Evolutionary conservation across 2,329 filamentous ascomycete genomes (phyloP).

Genomic region (Claviceps capensis): DNA sequence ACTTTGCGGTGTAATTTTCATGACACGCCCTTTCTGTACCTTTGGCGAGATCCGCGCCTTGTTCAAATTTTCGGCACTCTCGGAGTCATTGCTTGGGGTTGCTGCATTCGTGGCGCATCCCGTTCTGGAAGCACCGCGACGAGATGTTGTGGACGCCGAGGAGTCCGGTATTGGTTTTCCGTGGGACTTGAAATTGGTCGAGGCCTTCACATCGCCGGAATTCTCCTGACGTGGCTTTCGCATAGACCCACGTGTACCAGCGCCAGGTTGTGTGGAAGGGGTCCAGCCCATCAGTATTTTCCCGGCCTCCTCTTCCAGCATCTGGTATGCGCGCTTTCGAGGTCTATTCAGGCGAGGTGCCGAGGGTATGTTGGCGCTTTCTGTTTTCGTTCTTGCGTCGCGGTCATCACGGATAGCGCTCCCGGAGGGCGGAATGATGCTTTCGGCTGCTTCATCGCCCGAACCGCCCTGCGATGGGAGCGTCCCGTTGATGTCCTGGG

Average conservation of each 20-base stretch:
- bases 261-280: neutral
- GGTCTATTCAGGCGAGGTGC: neutral
- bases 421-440: too few relatives aligned
- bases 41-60: neutral
- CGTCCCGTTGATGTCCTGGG: neutral
- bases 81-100: neutral
- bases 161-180: neutral
- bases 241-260: neutral
- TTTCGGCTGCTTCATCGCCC: neutral
- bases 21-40: neutral
- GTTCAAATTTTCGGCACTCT: neutral
- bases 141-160: neutral
- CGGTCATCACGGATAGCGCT: neutral
- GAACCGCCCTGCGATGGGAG: neutral
- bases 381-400: neutral
- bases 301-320: conserved; percentile 1
- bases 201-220: neutral
- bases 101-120: neutral
- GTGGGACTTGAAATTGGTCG: neutral
- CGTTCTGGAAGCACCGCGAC: neutral
- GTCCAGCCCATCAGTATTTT: neutral
- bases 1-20: neutral
- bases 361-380: neutral
- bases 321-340: conserved; percentile 1
- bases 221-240: neutral